These are phyloP conservation scores for Penicillium sp. DNA, from an alignment of 2,329 filamentous ascomycete species.

Conservation along the genomic window DNA sequence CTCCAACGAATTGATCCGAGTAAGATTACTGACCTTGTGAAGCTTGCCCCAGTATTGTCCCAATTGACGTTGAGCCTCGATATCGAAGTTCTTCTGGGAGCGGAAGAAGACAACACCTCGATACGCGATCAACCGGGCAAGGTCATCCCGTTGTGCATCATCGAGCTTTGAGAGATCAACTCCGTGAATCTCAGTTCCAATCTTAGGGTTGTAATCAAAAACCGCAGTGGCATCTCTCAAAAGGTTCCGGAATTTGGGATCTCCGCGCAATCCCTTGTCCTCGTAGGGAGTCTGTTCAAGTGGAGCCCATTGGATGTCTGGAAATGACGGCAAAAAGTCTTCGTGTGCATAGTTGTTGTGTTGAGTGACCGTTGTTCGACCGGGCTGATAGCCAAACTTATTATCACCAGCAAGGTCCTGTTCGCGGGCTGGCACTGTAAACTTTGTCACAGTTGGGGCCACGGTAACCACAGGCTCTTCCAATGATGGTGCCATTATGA, in stretches of 20 bases:
- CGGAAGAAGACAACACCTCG: constrained; percentile 61
- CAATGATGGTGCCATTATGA: constrained; percentile 34
- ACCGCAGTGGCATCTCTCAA: constrained; percentile 54
- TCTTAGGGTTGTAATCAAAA: constrained; percentile 58
- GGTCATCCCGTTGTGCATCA: constrained; percentile 54
- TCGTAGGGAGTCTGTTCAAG: constrained; percentile 51
- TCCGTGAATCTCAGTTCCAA: constrained; percentile 55
- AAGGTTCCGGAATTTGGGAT: constrained; percentile 55
- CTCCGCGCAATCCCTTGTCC: constrained; percentile 56
- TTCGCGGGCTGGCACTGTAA: constrained; percentile 18
- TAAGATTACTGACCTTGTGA: constrained; percentile 44
- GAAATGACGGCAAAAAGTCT: constrained; percentile 54
- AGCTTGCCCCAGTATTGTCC: constrained; percentile 54
- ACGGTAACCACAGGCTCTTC: constrained; percentile 23
- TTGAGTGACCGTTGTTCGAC: constrained; percentile 46
- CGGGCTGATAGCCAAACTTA: constrained; percentile 49
- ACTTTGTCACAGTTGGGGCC: constrained; percentile 8
- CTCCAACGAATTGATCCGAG: neutral
- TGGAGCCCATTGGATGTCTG: constrained; percentile 53
- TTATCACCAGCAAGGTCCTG: constrained; percentile 24
- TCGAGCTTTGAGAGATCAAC: constrained; percentile 52
- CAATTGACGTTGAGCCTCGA: constrained; percentile 54
- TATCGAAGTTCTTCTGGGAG: constrained; percentile 54
- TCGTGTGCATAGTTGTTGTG: constrained; percentile 54
- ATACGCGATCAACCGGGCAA: constrained; percentile 54